Evolutionary conservation across 768 basidiomycete genomes (phyloP), one percentile per base, ranked within the genome.

Genomic region (Dioszegia hungarica): DNA sequence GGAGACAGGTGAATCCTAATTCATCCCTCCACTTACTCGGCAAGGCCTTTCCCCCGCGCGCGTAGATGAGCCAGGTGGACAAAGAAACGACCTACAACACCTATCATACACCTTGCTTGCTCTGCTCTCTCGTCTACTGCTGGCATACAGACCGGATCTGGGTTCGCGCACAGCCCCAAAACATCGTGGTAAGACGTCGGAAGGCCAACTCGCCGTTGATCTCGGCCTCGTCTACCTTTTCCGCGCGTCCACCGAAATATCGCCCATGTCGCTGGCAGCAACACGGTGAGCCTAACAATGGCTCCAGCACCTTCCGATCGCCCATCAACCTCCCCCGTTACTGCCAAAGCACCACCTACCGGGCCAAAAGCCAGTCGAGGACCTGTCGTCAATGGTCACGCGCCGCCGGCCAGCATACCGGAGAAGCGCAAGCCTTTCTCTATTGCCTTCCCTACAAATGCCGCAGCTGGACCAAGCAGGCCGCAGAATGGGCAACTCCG

Each of bases 301-400:
- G 52, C 52, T 43, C 39, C 52, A 25, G 17, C 39, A n/a, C 25
- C 39, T 4, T 28, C 46, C n/a, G 11, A 17, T 17, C n/a, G 17
- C 36, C 31, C 44, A 3, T 15, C 37, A 15, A 14, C 51, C 1
- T 19, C 44, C 6, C 19, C 52, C 8, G n/a, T 22, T 12, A 25
- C 38, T 31, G 24, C 43, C 9, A 59, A 48, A 37, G 34, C 51
- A 2, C 38, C 44, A 5, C 54, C 56, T 4, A 57, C 24, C 1
- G 56, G 56, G 5, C 56, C 56, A 2, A 48, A 50, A 22, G 45
- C 56, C 3, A n/a, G 36, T 2, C 45, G 54, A 19, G 43, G 28
- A 19, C 24, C 22, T 19, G 10, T 39, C 17, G 5, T n/a, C 22
- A 11, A 19, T 4, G 53, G 28, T 25, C 5, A 15, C 24, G 11